Percentiles rank a stretch among this genome's conserved stretches.
These are phyloP conservation scores for Panaeolus cyanescens DNA, from an alignment of 768 basidiomycete genomes.

Conservation along the genomic window DNA sequence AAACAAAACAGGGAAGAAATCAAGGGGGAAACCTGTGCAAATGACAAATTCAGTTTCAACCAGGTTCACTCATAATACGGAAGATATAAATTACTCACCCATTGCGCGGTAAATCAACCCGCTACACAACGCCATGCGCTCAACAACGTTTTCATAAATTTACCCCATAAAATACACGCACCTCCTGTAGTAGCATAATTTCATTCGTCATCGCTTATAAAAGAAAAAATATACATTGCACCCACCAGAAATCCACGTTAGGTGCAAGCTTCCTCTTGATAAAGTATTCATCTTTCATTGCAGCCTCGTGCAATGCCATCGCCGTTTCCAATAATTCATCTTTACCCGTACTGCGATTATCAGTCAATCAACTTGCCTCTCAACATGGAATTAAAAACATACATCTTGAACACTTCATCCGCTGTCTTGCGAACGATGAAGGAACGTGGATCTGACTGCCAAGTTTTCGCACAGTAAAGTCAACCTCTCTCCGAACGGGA, in stretches of 20 bases:
- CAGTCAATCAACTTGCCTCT: neutral
- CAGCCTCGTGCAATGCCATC: constrained; percentile 85
- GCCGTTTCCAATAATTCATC: constrained; percentile 88
- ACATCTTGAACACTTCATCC: constrained; percentile 91
- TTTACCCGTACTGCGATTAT: constrained; percentile 65
- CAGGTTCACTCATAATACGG: constrained; percentile 1
- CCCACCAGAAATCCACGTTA: constrained; percentile 91
- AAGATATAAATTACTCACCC: constrained; percentile 47
- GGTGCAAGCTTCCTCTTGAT: constrained; percentile 79
- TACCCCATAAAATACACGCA: constrained; percentile 28
- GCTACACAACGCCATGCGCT: constrained; percentile 35
- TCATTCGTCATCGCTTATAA: constrained; percentile 11
- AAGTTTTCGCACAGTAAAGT: neutral
- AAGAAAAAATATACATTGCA: constrained; percentile 13
- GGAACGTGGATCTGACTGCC: constrained; percentile 85
- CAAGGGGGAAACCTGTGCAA: constrained; percentile 79
- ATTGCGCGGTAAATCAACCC: constrained; percentile 91
- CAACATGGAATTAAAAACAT: constrained; percentile 22
- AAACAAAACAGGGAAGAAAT: constrained; percentile 94
- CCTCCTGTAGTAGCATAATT: constrained; percentile 48
- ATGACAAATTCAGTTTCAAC: no score
- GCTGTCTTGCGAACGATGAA: constrained; percentile 90
- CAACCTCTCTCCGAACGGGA: neutral
- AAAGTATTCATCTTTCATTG: constrained; percentile 91
- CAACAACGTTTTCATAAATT: neutral